A percentile compares a stretch with the other conserved stretches of the same genome.
phyloP scores from a whole-genome alignment of 73 alveolate genomes.

The Loxodes magnus region DNA sequence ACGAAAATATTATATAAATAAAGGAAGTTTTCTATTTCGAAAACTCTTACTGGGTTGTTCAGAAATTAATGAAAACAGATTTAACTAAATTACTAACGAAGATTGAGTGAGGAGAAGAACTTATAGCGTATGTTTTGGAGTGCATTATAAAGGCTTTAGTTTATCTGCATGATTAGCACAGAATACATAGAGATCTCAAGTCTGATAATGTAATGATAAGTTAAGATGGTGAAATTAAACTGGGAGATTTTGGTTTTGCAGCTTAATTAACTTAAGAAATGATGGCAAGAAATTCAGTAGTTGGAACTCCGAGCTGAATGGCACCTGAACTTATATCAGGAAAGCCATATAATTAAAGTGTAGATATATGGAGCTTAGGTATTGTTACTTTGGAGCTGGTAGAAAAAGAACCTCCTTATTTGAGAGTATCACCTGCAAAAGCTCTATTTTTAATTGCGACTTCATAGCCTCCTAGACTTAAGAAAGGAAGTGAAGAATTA shows the following conservation, averaged over 20 bases:
- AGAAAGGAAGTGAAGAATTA: conserved; percentile 21
- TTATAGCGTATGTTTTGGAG: too few species aligned
- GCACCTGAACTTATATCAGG: conserved; percentile 54
- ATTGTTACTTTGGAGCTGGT: conserved; percentile 42
- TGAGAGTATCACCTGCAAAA: conserved; percentile 20
- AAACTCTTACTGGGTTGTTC: too few species aligned
- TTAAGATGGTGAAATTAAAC: conserved; percentile 27
- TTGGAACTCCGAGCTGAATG: conserved; percentile 56
- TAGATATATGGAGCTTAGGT: conserved; percentile 54
- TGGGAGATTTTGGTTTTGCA: conserved; percentile 51
- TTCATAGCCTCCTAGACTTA: conserved; percentile 32
- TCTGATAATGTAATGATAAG: conserved; percentile 25
- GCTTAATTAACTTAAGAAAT: conserved; percentile 25
- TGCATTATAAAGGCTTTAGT: too few species aligned
- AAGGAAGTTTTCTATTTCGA: too few species aligned
- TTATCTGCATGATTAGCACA: neutral
- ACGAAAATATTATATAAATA: too few species aligned
- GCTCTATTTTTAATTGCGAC: conserved; percentile 35
- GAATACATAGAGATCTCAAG: conserved; percentile 29
- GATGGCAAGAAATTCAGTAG: conserved; percentile 13
- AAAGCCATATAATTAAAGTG: conserved; percentile 24
- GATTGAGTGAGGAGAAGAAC: too few species aligned
- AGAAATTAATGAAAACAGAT: too few species aligned
- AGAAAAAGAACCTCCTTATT: conserved; percentile 41
- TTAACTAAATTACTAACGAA: too few species aligned